These are phyloP conservation scores for Ilex paraguariensis DNA, from an alignment of 305 asterid genomes.

Conservation along the genomic window DNA sequence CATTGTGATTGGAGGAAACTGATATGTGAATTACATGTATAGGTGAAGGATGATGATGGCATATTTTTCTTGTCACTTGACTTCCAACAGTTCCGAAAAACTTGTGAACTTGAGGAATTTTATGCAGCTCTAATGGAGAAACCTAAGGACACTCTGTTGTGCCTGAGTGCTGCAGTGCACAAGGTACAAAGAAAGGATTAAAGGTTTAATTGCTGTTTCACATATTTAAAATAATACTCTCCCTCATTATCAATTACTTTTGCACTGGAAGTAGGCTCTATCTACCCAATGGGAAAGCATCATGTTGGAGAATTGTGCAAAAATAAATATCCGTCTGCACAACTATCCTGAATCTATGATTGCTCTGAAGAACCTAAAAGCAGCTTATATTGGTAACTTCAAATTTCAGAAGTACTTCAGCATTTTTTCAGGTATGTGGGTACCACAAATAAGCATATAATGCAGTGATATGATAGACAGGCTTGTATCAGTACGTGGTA, in stretches of 20 bases:
- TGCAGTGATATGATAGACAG: constrained; percentile 48
- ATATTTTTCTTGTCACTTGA: constrained; percentile 59
- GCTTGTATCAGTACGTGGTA: constrained; percentile 85
- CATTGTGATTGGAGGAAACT: not conserved
- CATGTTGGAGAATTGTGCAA: constrained; percentile 35
- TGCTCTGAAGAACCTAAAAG: constrained; percentile 94
- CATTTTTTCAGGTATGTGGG: not conserved
- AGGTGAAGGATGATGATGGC: constrained; percentile 76
- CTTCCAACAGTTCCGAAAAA: constrained; percentile 71
- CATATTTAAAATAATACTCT: not conserved
- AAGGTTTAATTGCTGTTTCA: not conserved
- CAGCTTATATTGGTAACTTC: constrained; percentile 86
- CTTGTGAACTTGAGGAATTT: constrained; percentile 45
- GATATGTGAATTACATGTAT: constrained; percentile 18
- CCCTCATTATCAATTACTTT: not conserved
- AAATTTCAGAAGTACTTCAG: not conserved
- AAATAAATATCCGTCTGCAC: constrained; percentile 72
- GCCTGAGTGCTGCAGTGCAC: constrained; percentile 85
- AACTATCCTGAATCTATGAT: constrained; percentile 76
- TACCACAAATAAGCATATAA: constrained; percentile 5
- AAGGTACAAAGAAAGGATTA: constrained; percentile 38
- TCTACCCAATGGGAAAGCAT: constrained; percentile 32
- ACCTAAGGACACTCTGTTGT: constrained; percentile 74
- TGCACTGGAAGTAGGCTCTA: constrained; percentile 36
- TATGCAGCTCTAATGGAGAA: constrained; percentile 52